Base-by-base conservation (phyloP, 2,329 filamentous ascomycete species). In the Verticillium dahliae region DNA sequence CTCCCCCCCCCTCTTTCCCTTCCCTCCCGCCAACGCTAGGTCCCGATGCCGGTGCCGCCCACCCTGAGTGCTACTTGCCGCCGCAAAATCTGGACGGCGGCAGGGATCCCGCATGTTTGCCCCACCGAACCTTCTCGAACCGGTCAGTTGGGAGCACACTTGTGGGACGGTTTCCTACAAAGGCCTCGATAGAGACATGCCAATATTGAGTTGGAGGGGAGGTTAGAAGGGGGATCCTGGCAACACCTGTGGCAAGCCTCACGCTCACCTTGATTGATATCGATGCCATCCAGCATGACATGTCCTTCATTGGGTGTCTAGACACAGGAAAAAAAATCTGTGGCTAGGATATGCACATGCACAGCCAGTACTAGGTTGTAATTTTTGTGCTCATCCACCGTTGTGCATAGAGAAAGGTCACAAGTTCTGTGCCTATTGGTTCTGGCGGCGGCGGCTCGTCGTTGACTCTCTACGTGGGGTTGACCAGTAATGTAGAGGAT, bases 41-140 rank as follows among this genome's bases (percentile, higher is more conserved):
- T 52, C 45, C 45, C 45, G 45, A 52, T 52, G 45, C 45, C 45
- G 45, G 45, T 52, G 45, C 45, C 45, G 45, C 45, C 45, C 45
- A 31, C 45, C 41, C 41, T 27, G 18, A 52, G 7, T 52, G 45
- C 18, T 18, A 52, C 45, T 27, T 52, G n/a, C 45, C 45, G 45
- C 45, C 45, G 45, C 45, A 52, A 52, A 52, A 52, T 52, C 45
- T 52, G 45, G 34, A 56, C 54, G 31, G 54, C 27, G 27, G 54
- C 54, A 56, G 54, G 54, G 54, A 35, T 56, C 54, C 54, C 54
- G 54, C 54, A 27, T 56, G 18, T 18, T n/a, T 7, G 70, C 68
- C 73, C 76, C 76, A 78, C 75, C 74, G 76, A 78, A 78, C 67
- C 74, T 78, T 78, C 76, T 76, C 77, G 76, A 78, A 78, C 69